Evolutionary conservation across 331 rosid genomes (phyloP).

Genomic region (Quercus phellos): DNA sequence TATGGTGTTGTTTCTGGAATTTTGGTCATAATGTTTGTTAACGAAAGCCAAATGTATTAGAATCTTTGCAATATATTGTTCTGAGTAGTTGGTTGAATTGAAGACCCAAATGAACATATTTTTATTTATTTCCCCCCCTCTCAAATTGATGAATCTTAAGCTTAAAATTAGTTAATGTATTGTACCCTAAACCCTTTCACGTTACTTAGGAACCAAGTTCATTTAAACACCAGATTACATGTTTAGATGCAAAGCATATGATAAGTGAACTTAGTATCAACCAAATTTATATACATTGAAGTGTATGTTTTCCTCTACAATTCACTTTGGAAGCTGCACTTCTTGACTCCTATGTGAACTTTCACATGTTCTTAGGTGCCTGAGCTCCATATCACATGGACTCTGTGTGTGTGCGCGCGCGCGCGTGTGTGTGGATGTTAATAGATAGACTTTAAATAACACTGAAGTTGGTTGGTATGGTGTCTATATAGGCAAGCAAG

Average conservation of each 20-base stretch:
- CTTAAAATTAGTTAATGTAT: no score
- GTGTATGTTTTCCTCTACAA: slow-evolving; percentile 8
- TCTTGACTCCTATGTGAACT: not conserved
- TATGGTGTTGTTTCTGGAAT: no score
- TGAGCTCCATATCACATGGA: not conserved
- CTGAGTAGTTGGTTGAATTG: not conserved
- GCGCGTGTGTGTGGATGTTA: no score
- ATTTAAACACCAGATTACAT: not conserved
- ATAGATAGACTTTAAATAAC: not conserved
- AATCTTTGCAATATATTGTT: not conserved
- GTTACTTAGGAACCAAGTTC: not conserved
- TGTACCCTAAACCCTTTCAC: not conserved
- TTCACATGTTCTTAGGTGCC: not conserved
- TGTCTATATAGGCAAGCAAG: not conserved
- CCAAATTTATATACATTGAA: not conserved
- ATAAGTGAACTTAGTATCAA: not conserved
- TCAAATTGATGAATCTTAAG: not conserved
- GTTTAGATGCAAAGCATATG: not conserved
- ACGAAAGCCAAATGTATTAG: not conserved
- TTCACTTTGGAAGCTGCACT: not conserved
- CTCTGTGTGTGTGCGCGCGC: no score
- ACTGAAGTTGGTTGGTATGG: not conserved
- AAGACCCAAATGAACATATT: not conserved
- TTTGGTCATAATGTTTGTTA: no score
- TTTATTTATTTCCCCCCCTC: not conserved